Conservation (phyloP, 768 basidiomycete genomes). For the Leccinum variicolor region DNA sequence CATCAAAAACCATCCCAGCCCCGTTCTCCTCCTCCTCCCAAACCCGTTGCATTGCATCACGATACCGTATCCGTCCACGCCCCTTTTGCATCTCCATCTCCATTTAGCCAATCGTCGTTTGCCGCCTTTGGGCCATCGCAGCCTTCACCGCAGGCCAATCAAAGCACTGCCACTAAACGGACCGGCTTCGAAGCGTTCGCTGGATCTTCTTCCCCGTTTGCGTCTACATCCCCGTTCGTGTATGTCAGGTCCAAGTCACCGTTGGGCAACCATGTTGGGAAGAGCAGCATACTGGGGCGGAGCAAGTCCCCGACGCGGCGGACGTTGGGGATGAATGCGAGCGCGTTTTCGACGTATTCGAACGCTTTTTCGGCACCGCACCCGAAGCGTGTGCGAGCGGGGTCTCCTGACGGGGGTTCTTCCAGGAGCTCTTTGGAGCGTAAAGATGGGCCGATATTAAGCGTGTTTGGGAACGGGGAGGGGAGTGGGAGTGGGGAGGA, state of each 20-base stretch:
- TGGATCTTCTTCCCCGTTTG: constrained; percentile 49
- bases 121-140: constrained; percentile 16
- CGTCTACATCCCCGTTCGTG: constrained; percentile 32
- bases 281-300: constrained; percentile 27
- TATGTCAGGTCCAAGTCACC: constrained; percentile 52
- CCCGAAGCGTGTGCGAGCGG: constrained; percentile 54
- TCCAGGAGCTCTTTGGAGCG: constrained; percentile 46
- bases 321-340: constrained; percentile 37
- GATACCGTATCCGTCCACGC: constrained; percentile 22
- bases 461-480: constrained; percentile 37
- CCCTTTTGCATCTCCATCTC: constrained; percentile 22
- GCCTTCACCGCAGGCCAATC: constrained; percentile 16
- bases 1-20: constrained; percentile 25
- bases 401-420: constrained; percentile 43
- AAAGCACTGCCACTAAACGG: constrained; percentile 44
- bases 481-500: constrained; percentile 40
- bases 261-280: constrained; percentile 23
- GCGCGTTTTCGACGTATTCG: constrained; percentile 62
- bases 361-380: constrained; percentile 38
- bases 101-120: constrained; percentile 21
- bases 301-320: constrained; percentile 59
- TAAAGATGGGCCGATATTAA: constrained; percentile 21
- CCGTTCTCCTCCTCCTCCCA: constrained; percentile 24
- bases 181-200: constrained; percentile 59
- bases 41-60: constrained; percentile 14